Evolutionary conservation across 805 yeast species (phyloP).

Genomic region (Nakazawaea ishiwadae): DNA sequence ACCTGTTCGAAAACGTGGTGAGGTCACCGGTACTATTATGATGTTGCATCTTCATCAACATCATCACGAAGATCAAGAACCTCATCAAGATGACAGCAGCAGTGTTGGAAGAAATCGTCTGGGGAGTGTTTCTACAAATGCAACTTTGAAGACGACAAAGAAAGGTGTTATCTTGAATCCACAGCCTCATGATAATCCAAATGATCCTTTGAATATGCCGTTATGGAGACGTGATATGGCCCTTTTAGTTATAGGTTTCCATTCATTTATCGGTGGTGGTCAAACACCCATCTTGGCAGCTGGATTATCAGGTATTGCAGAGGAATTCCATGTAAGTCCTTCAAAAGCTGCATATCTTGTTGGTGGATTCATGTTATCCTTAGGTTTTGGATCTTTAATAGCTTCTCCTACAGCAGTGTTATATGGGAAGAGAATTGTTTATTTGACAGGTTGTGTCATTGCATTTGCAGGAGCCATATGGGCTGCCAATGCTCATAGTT

Average conservation of each 20-base stretch:
- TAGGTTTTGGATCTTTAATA: conserved; percentile 55
- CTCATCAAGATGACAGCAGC: conserved; percentile 12
- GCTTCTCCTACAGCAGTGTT: conserved; percentile 54
- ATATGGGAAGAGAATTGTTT: conserved; percentile 55
- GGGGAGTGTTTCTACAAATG: conserved; percentile 3
- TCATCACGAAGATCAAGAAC: neutral
- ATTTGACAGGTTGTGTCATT: conserved; percentile 41
- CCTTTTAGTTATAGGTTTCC: conserved; percentile 47
- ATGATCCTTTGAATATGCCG: conserved; percentile 68
- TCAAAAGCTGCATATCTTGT: conserved; percentile 46
- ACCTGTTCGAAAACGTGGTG: conserved; percentile 27
- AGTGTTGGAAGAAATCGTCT: neutral
- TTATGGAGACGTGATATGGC: conserved; percentile 53
- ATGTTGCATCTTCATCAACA: conserved; percentile 27
- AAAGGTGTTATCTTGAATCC: conserved; percentile 51
- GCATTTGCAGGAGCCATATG: conserved; percentile 50
- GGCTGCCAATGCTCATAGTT: conserved; percentile 46
- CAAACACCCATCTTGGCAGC: conserved; percentile 59
- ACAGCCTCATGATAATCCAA: conserved; percentile 59
- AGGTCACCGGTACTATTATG: conserved; percentile 46
- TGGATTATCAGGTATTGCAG: conserved; percentile 37
- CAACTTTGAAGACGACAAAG: conserved; percentile 37
- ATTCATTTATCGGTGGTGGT: conserved; percentile 58
- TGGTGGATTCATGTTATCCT: conserved; percentile 53
- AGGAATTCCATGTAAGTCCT: conserved; percentile 38